Evolutionary conservation across 2,329 filamentous ascomycete species (phyloP), one percentile per base, ranked within the genome.

Genomic region (Exophiala aquamarina): DNA sequence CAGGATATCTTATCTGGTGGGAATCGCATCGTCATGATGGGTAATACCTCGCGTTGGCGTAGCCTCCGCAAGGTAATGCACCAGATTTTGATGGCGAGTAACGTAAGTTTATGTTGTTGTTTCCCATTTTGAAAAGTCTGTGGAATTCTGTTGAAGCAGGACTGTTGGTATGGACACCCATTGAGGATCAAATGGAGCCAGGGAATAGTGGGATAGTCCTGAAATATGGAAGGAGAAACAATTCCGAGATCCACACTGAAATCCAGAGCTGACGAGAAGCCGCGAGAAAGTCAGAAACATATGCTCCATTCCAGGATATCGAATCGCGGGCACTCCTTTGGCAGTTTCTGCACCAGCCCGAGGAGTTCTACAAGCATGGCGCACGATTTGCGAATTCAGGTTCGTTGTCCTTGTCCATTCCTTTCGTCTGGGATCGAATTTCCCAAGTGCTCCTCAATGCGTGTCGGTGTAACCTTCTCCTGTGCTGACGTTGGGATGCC

Each of bases 311-410:
- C 28, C 47, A 54, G 28, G 50, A 54, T 15, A 18, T 56, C 4
- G 52, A 55, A 29, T 47, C 40, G 19, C 33, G 39, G 20, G 32
- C 41, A 36, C 29, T 55, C 14, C 20, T 55, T 15, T 46, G 41
- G 45, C 45, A 52, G 13, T 49, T 42, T 32, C 28, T 55, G 2
- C 46, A 49, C 13, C 19, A 21, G 9, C 52, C 49, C 3, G 42
- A 52, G 10, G 33, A 44, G 3, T 72, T 68, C 68, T 70, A 66
- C 41, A 44, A 50, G 5, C 66, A 71, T 49, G 64, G 71, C 47
- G 70, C 67, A 50, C 66, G 67, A 15, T 73, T 69, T 53, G 60
- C 68, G 10, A 67, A 65, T 45, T 63, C 63, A 15, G 1, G 63
- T 70, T 13, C 55, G 69, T 4, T n/a, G n/a, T n/a, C n/a, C n/a